Percentiles rank a stretch among this genome's conserved stretches.
Evolutionary conservation across 768 basidiomycete species (phyloP).

Genomic region (Naematelia aurantialba): DNA sequence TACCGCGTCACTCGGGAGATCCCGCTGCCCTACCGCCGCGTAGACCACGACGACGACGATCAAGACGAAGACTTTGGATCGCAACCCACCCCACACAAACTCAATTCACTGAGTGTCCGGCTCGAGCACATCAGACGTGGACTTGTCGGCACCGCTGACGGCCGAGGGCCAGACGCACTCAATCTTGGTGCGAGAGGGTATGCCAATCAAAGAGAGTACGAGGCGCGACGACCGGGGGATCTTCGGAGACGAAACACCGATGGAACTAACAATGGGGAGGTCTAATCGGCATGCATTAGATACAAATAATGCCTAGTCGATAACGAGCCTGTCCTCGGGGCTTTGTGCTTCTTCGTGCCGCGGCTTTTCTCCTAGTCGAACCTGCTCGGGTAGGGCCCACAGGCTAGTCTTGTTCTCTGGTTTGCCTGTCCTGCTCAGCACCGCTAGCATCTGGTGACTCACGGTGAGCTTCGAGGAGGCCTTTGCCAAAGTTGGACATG

Average conservation of each 20-base stretch:
- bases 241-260: neutral
- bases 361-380: conserved; percentile 6
- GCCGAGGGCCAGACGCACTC: conserved; percentile 29
- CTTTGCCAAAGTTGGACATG: conserved; percentile 34
- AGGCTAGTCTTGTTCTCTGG: conserved; percentile 25
- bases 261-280: neutral
- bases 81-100: neutral
- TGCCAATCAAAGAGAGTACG: conserved; percentile 34
- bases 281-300: neutral
- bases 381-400: conserved; percentile 13
- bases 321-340: neutral
- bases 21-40: conserved; percentile 70
- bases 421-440: conserved; percentile 13
- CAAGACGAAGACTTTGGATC: conserved; percentile 40
- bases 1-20: conserved; percentile 82
- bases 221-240: conserved; percentile 40
- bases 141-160: conserved; percentile 6
- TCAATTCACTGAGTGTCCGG: conserved; percentile 8
- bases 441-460: neutral
- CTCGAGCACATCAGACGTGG: conserved; percentile 18
- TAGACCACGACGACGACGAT: conserved; percentile 53
- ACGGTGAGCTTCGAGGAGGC: conserved; percentile 32
- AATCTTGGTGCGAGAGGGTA: conserved; percentile 40
- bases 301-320: conserved; percentile 1
- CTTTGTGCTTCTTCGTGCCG: neutral